A percentile compares a stretch with the other conserved stretches of the same genome.
Conservation (phyloP, 179 eudicot species). For the Patellifolia procumbens region DNA sequence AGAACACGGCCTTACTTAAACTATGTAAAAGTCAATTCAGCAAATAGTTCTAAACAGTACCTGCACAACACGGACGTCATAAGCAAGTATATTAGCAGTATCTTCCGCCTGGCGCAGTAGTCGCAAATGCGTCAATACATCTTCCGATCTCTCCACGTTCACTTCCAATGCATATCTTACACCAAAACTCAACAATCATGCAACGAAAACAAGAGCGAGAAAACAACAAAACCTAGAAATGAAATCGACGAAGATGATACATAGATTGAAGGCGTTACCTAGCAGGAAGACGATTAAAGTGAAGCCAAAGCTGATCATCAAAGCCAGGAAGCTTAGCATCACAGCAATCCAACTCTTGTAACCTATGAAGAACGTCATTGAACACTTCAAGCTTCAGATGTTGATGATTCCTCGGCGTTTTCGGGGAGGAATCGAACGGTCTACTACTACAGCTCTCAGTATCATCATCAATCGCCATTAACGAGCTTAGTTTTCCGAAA, state of each 20-base stretch:
- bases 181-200: neutral
- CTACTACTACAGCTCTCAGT: constrained; percentile 71
- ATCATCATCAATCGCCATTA: constrained; percentile 57
- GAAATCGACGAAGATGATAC: neutral
- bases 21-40: constrained; percentile 12
- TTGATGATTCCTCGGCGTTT: constrained; percentile 35
- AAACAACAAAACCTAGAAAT: neutral
- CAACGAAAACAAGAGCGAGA: neutral
- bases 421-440: constrained; percentile 46
- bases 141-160: constrained; percentile 76
- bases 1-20: too few species aligned
- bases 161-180: constrained; percentile 80
- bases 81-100: constrained; percentile 51
- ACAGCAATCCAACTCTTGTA: constrained; percentile 40
- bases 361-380: constrained; percentile 51
- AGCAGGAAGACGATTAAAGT: constrained; percentile 66
- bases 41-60: constrained; percentile 29
- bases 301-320: constrained; percentile 75
- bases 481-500: neutral
- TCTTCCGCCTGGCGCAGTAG: constrained; percentile 62
- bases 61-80: constrained; percentile 72
- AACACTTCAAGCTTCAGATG: constrained; percentile 59
- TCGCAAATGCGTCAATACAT: constrained; percentile 72
- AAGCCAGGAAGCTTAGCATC: constrained; percentile 58
- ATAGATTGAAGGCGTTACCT: constrained; percentile 42